Evolutionary conservation across 2,329 filamentous ascomycete genomes (phyloP).

Genomic region (Neurospora crassa): DNA sequence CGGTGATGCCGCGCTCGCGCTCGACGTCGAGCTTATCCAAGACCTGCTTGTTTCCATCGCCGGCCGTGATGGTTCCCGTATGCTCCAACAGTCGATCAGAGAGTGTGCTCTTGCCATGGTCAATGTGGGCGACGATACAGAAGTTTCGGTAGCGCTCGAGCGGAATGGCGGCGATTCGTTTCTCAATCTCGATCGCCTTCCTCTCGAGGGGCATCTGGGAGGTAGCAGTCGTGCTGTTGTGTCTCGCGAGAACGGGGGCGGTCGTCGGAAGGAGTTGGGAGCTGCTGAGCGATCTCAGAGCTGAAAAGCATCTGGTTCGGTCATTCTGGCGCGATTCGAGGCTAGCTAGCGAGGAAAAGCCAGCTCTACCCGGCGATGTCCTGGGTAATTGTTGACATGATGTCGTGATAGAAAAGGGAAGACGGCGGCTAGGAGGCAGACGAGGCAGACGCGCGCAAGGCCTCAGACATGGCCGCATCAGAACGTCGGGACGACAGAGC

Average conservation of each 20-base stretch:
- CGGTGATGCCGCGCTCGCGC: conserved; percentile 89
- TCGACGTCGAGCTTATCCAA: conserved; percentile 96
- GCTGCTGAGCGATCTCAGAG: background rate
- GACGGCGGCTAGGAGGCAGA: conserved; percentile 9
- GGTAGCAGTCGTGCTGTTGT: background rate
- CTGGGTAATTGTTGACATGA: background rate
- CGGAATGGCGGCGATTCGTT: conserved; percentile 62
- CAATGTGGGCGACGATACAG: conserved; percentile 97
- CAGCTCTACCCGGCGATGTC: background rate
- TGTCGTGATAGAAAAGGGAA: background rate
- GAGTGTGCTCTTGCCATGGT: conserved; percentile 96
- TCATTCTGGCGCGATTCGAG: background rate
- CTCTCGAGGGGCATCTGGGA: conserved; percentile 7
- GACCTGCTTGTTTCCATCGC: conserved; percentile 81
- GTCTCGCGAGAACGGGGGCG: background rate
- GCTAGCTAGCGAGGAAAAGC: background rate
- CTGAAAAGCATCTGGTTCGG: background rate
- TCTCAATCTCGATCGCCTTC: conserved; percentile 34
- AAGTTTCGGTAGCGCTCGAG: conserved; percentile 85
- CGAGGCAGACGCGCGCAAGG: conserved; percentile 24
- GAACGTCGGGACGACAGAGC: conserved; percentile 11
- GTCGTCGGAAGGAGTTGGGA: background rate
- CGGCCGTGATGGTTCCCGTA: conserved; percentile 83
- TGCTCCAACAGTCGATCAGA: conserved; percentile 87
- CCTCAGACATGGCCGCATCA: conserved; percentile 28